Base-by-base conservation (phyloP, 176 grass and related monocot genomes). In the Triticum monococcum region DNA sequence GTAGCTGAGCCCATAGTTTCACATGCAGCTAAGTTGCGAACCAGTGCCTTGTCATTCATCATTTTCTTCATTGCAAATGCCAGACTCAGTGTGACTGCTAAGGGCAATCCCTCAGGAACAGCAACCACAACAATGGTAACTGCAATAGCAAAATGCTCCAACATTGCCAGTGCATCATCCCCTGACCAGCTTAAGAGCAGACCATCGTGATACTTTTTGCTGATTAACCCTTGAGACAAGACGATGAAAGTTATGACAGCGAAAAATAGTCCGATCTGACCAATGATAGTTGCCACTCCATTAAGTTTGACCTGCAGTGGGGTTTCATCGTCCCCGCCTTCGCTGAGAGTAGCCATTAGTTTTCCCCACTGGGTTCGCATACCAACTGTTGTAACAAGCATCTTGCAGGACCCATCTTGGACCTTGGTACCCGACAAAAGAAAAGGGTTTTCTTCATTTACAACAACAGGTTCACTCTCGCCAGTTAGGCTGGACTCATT, bases 21-120 rank as follows among this genome's bases (percentile, higher is more conserved):
- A 85, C 97, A 99, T 82, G 97, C 97, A 59, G 97, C 92, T 84
- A 96, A 88, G 87, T 99, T 71, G 28, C 92, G 97, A 35, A 99
- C 94, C 26, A 99, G 68, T 52, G 97, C 94, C 77, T 94, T 99
- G 85, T 99, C 97, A 92, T 99, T 94, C 97, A 99, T 99, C 97
- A 99, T 99, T 87, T 99, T 99, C 86, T 99, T 99, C 97, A 99
- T 96, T 78, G 97, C 94, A 85, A 99, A 99, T 64, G 94, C 97
- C 57, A 99, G 97, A 52, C 94, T 96, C 83, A 99, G 80, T 0
- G 97, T 99, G 78, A 99, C 97, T 68, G 97, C 97, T 80, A 99
- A 92, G 41, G 97, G 97, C 78, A 99, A 85, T 3, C 97, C 97
- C 88, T 99, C 97, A 72, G 97, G 97, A 82, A 99, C 97, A 81